phyloP scores from a whole-genome alignment of 345 rosid genomes.

The Gossypium sturtianum region DNA sequence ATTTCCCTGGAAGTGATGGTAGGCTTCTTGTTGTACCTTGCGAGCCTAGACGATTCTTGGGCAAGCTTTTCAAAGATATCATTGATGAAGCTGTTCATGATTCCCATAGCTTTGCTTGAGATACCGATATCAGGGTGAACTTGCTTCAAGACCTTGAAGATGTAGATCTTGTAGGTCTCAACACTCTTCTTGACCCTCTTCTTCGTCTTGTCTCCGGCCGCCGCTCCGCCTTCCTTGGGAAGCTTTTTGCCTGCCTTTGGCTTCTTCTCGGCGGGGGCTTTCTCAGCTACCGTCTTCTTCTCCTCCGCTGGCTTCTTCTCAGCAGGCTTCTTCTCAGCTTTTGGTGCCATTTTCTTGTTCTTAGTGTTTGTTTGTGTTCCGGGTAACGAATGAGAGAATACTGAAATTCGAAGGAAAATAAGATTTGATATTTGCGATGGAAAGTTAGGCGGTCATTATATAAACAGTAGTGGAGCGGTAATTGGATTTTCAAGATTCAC shows the following conservation, averaged over 20 bases:
- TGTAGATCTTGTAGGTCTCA: slow-evolving; percentile 7
- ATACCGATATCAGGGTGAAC: too few relatives aligned
- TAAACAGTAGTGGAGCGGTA: neutral
- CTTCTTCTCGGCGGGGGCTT: slow-evolving; percentile 16
- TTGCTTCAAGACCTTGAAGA: too few relatives aligned
- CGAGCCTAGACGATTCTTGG: too few relatives aligned
- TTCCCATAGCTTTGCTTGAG: too few relatives aligned
- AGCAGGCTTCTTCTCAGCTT: neutral
- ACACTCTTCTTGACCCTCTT: slow-evolving; percentile 6
- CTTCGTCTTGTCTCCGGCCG: slow-evolving; percentile 13
- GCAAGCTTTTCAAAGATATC: too few relatives aligned
- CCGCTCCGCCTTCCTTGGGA: slow-evolving; percentile 16
- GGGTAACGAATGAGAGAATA: neutral
- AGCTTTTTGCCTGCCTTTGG: slow-evolving; percentile 18
- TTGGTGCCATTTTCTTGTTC: neutral
- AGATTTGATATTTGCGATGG: neutral
- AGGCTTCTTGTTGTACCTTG: too few relatives aligned
- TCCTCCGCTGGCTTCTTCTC: slow-evolving; percentile 15
- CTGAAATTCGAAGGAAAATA: neutral
- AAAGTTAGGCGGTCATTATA: neutral
- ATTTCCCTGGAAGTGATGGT: too few relatives aligned
- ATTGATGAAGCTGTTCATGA: too few relatives aligned
- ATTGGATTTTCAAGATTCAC: neutral
- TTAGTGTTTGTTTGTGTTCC: neutral
- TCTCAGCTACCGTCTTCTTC: slow-evolving; percentile 12